phyloP scores from a whole-genome alignment of 352 stramenopile species.

The Phytophthora sojae region DNA sequence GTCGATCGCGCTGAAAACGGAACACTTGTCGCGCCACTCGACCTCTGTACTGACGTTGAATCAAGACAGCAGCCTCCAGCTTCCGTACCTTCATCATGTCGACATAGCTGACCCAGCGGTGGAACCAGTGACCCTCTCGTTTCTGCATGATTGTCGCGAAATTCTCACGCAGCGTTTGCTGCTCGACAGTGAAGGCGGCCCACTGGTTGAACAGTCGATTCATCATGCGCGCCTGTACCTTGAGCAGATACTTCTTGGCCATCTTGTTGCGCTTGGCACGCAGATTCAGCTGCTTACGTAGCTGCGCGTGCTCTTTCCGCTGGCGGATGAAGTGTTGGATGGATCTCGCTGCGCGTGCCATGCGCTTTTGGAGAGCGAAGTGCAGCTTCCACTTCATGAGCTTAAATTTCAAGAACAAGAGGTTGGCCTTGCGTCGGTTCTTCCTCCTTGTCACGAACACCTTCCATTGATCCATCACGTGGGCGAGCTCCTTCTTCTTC shows the following conservation, averaged over 20 bases:
- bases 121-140: slow-evolving; percentile 55
- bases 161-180: slow-evolving; percentile 54
- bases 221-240: slow-evolving; percentile 56
- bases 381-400: slow-evolving; percentile 67
- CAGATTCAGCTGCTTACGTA: slow-evolving; percentile 52
- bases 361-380: slow-evolving; percentile 35
- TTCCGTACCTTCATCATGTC: slow-evolving; percentile 34
- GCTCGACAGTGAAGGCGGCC: slow-evolving; percentile 40
- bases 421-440: slow-evolving; percentile 57
- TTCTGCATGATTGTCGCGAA: slow-evolving; percentile 55
- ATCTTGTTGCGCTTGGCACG: slow-evolving; percentile 58
- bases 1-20: slow-evolving; percentile 37
- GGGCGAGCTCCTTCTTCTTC: slow-evolving; percentile 30
- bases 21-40: slow-evolving; percentile 61
- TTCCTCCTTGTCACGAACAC: slow-evolving; percentile 37
- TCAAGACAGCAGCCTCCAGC: slow-evolving; percentile 40
- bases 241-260: slow-evolving; percentile 63
- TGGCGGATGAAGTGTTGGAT: slow-evolving; percentile 51
- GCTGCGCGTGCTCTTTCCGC: slow-evolving; percentile 20
- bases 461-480: slow-evolving; percentile 49
- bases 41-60: slow-evolving; percentile 75
- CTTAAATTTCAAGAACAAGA: slow-evolving; percentile 73
- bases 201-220: slow-evolving; percentile 70
- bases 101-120: slow-evolving; percentile 53
- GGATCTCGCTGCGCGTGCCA: slow-evolving; percentile 31